Evolutionary conservation across 768 basidiomycete species (phyloP).

Genomic region (Suillus alpinus): DNA sequence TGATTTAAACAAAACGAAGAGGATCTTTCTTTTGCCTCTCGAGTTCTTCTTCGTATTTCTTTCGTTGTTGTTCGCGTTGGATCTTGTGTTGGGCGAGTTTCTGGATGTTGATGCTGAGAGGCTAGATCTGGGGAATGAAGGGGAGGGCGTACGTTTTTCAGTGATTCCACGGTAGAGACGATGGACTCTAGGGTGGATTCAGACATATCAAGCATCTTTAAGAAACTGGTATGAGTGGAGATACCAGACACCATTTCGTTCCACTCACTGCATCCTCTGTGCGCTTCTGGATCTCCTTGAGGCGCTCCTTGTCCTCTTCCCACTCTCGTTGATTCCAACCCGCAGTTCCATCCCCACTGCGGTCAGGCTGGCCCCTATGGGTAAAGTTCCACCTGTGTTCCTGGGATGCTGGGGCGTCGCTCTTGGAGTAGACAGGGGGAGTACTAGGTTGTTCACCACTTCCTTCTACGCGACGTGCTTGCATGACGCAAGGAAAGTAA

Average conservation of each 20-base stretch:
- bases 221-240: neutral
- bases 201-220: constrained; percentile 58
- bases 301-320: constrained; percentile 47
- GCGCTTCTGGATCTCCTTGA: constrained; percentile 44
- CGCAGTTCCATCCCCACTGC: constrained; percentile 13
- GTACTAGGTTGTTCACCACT: constrained; percentile 10
- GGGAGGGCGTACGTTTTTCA: constrained; percentile 54
- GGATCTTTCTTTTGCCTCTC: constrained; percentile 43
- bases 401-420: constrained; percentile 7
- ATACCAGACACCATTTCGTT: neutral
- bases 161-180: constrained; percentile 50
- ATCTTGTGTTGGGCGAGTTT: constrained; percentile 27
- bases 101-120: constrained; percentile 18
- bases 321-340: constrained; percentile 33
- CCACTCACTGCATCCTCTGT: constrained; percentile 48
- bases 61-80: constrained; percentile 24
- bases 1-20: constrained; percentile 25
- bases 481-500: constrained; percentile 27
- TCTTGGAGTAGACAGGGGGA: constrained; percentile 15
- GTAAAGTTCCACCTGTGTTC: constrained; percentile 9
- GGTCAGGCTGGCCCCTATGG: constrained; percentile 5
- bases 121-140: neutral
- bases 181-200: constrained; percentile 67
- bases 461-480: constrained; percentile 18
- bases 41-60: constrained; percentile 53